These are phyloP conservation scores for Citrus hindsii DNA, from an alignment of 345 rosid genomes.

Conservation along the genomic window DNA sequence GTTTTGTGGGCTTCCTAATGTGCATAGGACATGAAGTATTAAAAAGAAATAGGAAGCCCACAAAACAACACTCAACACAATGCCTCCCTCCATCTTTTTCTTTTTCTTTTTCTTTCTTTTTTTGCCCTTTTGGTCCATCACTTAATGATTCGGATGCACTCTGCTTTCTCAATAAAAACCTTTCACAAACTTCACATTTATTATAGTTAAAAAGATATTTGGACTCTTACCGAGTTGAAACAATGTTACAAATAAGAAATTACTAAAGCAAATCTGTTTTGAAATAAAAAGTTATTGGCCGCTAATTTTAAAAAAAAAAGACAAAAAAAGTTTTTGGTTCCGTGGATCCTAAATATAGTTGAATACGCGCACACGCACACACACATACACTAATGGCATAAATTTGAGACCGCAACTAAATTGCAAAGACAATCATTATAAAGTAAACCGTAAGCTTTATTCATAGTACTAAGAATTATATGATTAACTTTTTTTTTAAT, in stretches of 20 bases:
- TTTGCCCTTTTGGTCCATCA: constrained; percentile 1
- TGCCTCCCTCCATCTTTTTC: background rate
- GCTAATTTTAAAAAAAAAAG: too few relatives aligned
- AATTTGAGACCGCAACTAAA: background rate
- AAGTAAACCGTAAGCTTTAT: background rate
- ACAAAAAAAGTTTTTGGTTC: background rate
- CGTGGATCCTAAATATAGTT: background rate
- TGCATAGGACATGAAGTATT: background rate
- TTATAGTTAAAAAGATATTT: background rate
- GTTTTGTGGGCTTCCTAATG: constrained; percentile 15
- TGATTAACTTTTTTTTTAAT: background rate
- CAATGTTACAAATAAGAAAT: too few relatives aligned
- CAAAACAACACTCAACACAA: constrained; percentile 7
- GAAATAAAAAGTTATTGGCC: too few relatives aligned
- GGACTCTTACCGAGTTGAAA: too few relatives aligned
- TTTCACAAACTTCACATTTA: background rate
- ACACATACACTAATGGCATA: background rate
- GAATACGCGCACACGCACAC: background rate
- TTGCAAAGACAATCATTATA: constrained; percentile 11
- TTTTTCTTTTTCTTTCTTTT: background rate
- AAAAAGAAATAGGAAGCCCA: too few relatives aligned
- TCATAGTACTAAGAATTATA: background rate
- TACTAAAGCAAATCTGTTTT: too few relatives aligned
- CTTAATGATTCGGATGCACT: constrained; percentile 10
- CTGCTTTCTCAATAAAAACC: background rate